Percentiles rank a stretch among this genome's conserved stretches.
Evolutionary conservation across 140 eudicot genomes (phyloP).

Genomic region (Artemisia princeps): DNA sequence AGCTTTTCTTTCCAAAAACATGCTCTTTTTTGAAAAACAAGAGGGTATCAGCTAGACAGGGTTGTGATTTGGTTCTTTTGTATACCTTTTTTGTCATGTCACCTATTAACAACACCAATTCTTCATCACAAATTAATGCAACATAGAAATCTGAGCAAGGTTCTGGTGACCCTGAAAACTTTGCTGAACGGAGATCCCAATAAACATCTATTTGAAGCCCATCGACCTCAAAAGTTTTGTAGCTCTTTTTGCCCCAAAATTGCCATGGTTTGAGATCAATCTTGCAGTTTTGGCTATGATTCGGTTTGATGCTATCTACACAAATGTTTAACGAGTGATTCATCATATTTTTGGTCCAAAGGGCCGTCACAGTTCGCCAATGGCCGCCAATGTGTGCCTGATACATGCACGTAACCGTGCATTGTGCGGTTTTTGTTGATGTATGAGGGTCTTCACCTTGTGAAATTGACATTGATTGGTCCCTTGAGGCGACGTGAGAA

Average conservation of each 20-base stretch:
- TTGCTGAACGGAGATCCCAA: constrained; percentile 83
- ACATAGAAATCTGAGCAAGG: constrained; percentile 65
- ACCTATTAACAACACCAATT: constrained; percentile 65
- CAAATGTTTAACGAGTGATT: constrained; percentile 47
- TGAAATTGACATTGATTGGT: constrained; percentile 28
- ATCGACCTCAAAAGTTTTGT: constrained; percentile 59
- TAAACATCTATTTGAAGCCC: constrained; percentile 51
- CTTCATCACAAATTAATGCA: constrained; percentile 70
- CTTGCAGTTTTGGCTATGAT: constrained; percentile 45
- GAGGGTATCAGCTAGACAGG: constrained; percentile 47
- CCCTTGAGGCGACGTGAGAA: constrained; percentile 28
- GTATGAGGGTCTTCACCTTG: constrained; percentile 37
- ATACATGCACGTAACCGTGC: constrained; percentile 61
- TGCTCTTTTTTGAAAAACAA: constrained; percentile 60
- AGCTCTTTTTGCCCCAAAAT: constrained; percentile 81
- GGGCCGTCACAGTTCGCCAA: constrained; percentile 57
- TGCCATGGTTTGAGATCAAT: constrained; percentile 87
- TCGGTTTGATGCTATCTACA: constrained; percentile 47
- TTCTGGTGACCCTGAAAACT: constrained; percentile 68
- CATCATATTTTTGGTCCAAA: constrained; percentile 75
- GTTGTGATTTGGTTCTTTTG: constrained; percentile 55
- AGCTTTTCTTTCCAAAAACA: constrained; percentile 66
- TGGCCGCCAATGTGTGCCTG: constrained; percentile 59
- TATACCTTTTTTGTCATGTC: constrained; percentile 58
- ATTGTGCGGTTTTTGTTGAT: constrained; percentile 43